Evolutionary conservation across 441 rosid genomes (phyloP).

Genomic region (Eutrema salsugineum): DNA sequence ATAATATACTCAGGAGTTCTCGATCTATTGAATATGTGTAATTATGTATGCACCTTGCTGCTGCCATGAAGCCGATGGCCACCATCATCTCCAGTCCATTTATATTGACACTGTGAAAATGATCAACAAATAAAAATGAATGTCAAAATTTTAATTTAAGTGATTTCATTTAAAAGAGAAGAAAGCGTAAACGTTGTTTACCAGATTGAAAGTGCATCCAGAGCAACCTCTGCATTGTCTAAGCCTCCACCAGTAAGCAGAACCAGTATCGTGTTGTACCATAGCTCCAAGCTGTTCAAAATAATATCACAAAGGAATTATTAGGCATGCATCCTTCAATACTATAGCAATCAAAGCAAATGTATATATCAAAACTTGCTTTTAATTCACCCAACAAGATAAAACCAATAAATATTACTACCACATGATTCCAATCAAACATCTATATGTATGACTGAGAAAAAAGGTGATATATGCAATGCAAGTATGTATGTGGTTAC

Average conservation of each 20-base stretch:
- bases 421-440: not conserved
- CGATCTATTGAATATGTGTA: not conserved
- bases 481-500: no score
- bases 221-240: constrained; percentile 57
- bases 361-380: not conserved
- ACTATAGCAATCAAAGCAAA: not conserved
- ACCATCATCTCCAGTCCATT: constrained; percentile 77
- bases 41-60: constrained; percentile 48
- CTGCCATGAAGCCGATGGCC: constrained; percentile 74
- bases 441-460: not conserved
- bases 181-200: constrained; percentile 20
- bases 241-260: constrained; percentile 67
- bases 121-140: not conserved
- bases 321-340: not conserved
- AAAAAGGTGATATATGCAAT: no score
- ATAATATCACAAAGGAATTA: not conserved
- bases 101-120: constrained; percentile 56
- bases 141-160: not conserved
- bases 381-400: not conserved
- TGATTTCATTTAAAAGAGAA: not conserved
- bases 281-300: constrained; percentile 61
- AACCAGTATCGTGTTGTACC: constrained; percentile 69
- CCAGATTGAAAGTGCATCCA: constrained; percentile 83
- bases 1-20: not conserved
- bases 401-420: not conserved